These are phyloP conservation scores for Lentithecium fluviatile DNA, from an alignment of 495 filamentous ascomycete genomes.

Conservation along the genomic window DNA sequence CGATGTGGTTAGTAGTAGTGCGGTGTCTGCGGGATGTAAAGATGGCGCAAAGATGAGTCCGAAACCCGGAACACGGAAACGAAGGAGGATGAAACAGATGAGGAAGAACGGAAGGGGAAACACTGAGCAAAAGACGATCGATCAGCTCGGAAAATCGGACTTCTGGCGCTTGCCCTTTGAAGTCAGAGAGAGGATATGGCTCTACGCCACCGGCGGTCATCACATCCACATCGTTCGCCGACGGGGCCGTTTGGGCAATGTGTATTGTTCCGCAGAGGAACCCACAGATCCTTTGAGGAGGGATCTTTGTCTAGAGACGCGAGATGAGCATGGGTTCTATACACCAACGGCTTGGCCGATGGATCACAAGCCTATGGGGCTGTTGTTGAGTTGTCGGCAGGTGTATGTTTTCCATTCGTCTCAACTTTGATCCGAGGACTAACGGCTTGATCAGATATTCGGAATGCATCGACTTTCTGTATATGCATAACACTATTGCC, in stretches of 20 bases:
- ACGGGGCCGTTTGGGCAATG: constrained; percentile 1
- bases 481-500: constrained; percentile 3
- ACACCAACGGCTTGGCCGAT: constrained; percentile 3
- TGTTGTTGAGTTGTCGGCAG: neutral
- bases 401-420: neutral
- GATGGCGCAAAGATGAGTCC: too few species aligned
- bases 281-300: neutral
- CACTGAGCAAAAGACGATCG: neutral
- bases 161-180: constrained; percentile 1
- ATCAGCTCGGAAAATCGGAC: neutral
- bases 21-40: too few species aligned
- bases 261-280: neutral
- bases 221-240: constrained; percentile 14
- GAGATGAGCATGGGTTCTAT: constrained; percentile 2
- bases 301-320: neutral
- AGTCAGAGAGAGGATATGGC: neutral
- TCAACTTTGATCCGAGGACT: too few species aligned
- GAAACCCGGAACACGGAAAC: neutral
- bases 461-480: constrained; percentile 7
- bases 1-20: too few species aligned
- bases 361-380: neutral
- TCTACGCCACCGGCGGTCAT: constrained; percentile 8
- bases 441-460: neutral
- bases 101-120: too few species aligned
- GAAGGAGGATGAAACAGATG: neutral